Percentiles rank a stretch among this genome's conserved stretches.
Conservation (phyloP, 2,329 filamentous ascomycete genomes). For the Cladophialophora chaetospira region DNA sequence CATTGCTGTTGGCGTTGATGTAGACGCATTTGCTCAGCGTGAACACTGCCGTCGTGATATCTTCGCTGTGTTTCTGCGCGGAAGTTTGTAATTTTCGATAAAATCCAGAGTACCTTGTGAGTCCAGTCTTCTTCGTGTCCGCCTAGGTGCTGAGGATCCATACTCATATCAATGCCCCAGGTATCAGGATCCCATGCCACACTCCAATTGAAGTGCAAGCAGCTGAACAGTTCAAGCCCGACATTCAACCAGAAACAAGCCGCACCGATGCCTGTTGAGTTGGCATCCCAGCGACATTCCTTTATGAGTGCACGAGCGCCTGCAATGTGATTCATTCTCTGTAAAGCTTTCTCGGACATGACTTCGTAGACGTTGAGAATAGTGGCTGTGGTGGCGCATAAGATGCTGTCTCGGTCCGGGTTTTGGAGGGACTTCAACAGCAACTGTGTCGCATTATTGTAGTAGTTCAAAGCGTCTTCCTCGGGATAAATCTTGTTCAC, state of each 20-base stretch:
- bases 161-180: constrained; percentile 83
- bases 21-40: constrained; percentile 60
- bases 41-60: constrained; percentile 61
- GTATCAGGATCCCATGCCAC: constrained; percentile 86
- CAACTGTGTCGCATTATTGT: constrained; percentile 79
- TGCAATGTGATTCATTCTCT: constrained; percentile 86
- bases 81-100: constrained; percentile 86
- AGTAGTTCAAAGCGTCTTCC: constrained; percentile 78
- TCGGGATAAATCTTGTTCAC: constrained; percentile 68
- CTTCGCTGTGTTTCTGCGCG: constrained; percentile 65
- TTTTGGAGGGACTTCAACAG: constrained; percentile 78
- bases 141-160: constrained; percentile 54
- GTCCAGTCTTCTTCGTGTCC: constrained; percentile 83
- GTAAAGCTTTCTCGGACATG: constrained; percentile 77
- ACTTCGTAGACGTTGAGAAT: constrained; percentile 91
- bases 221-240: constrained; percentile 85
- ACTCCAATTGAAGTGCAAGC: constrained; percentile 82
- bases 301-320: constrained; percentile 83
- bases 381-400: constrained; percentile 84
- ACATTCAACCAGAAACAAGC: constrained; percentile 96
- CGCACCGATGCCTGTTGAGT: constrained; percentile 73
- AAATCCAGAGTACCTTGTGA: constrained; percentile 82
- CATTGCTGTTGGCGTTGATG: constrained; percentile 73
- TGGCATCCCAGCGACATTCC: constrained; percentile 85
- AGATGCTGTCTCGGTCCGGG: constrained; percentile 76